Percentiles rank a stretch among this genome's conserved stretches.
phyloP scores from a whole-genome alignment of 2,329 filamentous ascomycete species.

The Apiospora saccharicola region DNA sequence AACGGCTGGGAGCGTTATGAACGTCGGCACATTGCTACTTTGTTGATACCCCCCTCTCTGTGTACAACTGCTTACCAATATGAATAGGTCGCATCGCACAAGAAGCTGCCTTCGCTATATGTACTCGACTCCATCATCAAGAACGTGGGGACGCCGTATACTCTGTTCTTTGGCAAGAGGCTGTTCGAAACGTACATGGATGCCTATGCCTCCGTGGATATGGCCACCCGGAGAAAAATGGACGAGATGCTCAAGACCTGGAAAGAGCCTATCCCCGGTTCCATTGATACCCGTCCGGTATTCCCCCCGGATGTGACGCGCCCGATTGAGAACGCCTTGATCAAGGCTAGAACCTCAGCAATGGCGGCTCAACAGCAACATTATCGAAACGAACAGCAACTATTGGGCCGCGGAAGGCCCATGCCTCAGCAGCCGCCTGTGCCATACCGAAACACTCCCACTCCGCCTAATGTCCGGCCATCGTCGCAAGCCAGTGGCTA shows the following conservation, averaged over 20 bases:
- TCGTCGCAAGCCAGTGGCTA: constrained; percentile 44
- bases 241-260: constrained; percentile 98
- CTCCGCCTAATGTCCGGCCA: constrained; percentile 66
- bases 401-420: constrained; percentile 58
- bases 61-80: constrained; percentile 47
- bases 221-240: constrained; percentile 84
- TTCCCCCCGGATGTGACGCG: constrained; percentile 87
- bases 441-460: constrained; percentile 76
- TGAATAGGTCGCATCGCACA: constrained; percentile 79
- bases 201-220: constrained; percentile 89
- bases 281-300: constrained; percentile 89
- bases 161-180: constrained; percentile 89
- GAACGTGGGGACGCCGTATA: constrained; percentile 98
- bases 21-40: not conserved
- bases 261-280: constrained; percentile 96
- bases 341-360: constrained; percentile 75
- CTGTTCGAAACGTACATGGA: constrained; percentile 97
- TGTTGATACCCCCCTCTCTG: not conserved
- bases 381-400: constrained; percentile 62
- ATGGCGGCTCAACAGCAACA: constrained; percentile 66
- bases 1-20: not conserved
- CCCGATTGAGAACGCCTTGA: constrained; percentile 92
- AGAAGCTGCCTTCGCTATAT: constrained; percentile 95
- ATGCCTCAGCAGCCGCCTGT: constrained; percentile 53
- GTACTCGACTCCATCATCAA: constrained; percentile 98